These are phyloP conservation scores for Leccinellum rugosiceps DNA, from an alignment of 768 basidiomycete species.

Conservation along the genomic window DNA sequence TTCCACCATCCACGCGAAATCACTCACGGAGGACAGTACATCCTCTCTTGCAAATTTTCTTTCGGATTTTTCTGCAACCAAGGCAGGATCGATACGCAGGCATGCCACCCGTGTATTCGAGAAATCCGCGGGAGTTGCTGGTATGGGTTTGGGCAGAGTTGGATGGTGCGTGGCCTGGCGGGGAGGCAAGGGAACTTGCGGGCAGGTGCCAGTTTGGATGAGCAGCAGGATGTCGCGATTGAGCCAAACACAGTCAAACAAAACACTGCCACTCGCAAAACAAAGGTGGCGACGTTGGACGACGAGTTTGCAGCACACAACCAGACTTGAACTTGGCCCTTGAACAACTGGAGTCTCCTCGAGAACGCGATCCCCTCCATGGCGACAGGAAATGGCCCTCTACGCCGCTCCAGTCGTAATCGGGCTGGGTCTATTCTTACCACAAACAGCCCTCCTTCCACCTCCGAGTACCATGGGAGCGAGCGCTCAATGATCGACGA, in stretches of 20 bases:
- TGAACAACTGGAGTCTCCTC: slow-evolving; percentile 23
- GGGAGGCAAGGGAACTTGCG: slow-evolving; percentile 19
- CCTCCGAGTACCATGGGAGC: slow-evolving; percentile 33
- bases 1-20: slow-evolving; percentile 26
- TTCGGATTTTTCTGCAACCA: slow-evolving; percentile 3
- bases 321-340: too few species aligned
- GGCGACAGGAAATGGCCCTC: slow-evolving; percentile 7
- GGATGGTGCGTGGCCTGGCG: slow-evolving; percentile 15
- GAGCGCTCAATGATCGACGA: slow-evolving; percentile 34
- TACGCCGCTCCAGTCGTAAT: slow-evolving; percentile 27
- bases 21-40: slow-evolving; percentile 2
- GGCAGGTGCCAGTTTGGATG: slow-evolving; percentile 26
- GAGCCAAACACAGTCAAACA: slow-evolving; percentile 30
- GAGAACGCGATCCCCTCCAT: slow-evolving; percentile 13
- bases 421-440: slow-evolving; percentile 21
- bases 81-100: background rate
- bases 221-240: slow-evolving; percentile 13
- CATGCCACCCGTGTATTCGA: background rate
- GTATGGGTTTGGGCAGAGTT: background rate
- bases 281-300: slow-evolving; percentile 27
- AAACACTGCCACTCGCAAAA: slow-evolving; percentile 29
- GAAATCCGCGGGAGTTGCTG: background rate
- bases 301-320: slow-evolving; percentile 14
- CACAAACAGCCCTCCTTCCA: slow-evolving; percentile 25
- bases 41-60: slow-evolving; percentile 2